Conservation (phyloP, 257 asterid genomes). For the Eustoma russellianum region DNA sequence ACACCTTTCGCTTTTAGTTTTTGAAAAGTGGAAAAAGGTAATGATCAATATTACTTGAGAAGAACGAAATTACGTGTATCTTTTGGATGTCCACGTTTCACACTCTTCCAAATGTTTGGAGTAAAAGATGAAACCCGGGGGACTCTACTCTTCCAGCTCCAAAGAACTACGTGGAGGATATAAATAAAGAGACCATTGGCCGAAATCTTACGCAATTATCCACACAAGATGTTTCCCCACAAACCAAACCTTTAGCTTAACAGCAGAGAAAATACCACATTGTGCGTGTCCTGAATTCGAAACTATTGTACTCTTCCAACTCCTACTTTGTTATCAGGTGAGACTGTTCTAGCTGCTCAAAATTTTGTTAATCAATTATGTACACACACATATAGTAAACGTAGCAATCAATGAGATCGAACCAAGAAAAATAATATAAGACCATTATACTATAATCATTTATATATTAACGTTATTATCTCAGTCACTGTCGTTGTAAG, state of each 20-base stretch:
- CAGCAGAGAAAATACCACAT: no score
- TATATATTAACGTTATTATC: slow-evolving; percentile 2
- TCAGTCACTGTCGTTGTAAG: background rate
- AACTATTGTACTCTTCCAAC: no score
- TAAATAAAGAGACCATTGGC: no score
- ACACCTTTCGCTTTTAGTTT: slow-evolving; percentile 18
- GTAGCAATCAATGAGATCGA: slow-evolving; percentile 13
- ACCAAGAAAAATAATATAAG: no score
- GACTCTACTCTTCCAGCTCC: no score
- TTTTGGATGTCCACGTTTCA: background rate
- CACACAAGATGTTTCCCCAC: no score
- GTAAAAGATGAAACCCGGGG: no score
- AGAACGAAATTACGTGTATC: slow-evolving; percentile 8
- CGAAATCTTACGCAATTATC: no score
- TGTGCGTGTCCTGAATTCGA: no score
- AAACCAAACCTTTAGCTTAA: no score
- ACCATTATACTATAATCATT: slow-evolving; percentile 18
- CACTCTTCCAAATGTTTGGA: background rate
- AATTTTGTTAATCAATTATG: background rate
- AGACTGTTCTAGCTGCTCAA: background rate
- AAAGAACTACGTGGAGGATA: no score
- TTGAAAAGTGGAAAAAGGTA: slow-evolving; percentile 13
- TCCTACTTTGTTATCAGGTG: background rate
- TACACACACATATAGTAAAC: background rate
- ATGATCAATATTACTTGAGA: no score